These are phyloP conservation scores for Clarireedia paspali DNA, from an alignment of 2,329 filamentous ascomycete species.

Conservation along the genomic window DNA sequence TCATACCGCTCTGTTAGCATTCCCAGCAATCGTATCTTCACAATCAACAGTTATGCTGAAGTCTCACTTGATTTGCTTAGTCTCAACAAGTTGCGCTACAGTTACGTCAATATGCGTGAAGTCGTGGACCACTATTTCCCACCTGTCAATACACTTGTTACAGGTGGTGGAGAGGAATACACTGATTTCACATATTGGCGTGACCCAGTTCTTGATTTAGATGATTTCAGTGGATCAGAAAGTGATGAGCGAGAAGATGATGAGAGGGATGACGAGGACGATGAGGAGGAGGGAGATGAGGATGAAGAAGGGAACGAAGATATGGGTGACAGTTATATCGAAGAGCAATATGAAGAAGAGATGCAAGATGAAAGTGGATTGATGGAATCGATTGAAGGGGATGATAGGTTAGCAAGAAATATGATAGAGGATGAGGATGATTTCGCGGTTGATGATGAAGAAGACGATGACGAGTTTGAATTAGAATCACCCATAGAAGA, in stretches of 20 bases:
- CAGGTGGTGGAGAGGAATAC: slow-evolving; percentile 85
- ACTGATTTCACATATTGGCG: slow-evolving; percentile 98
- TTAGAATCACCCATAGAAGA: not conserved
- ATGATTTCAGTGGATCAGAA: slow-evolving; percentile 83
- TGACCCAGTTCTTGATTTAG: slow-evolving; percentile 72
- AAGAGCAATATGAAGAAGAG: slow-evolving; percentile 33
- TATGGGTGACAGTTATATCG: slow-evolving; percentile 48
- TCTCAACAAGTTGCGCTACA: slow-evolving; percentile 91
- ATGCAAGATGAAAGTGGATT: slow-evolving; percentile 22
- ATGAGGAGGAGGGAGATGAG: slow-evolving; percentile 41
- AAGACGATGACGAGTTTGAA: slow-evolving; percentile 12
- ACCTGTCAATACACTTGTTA: slow-evolving; percentile 77
- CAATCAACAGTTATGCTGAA: slow-evolving; percentile 96
- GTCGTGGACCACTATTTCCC: slow-evolving; percentile 98
- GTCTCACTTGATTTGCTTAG: slow-evolving; percentile 85
- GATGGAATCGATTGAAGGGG: slow-evolving; percentile 21
- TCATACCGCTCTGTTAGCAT: slow-evolving; percentile 96
- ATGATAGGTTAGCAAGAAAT: slow-evolving; percentile 20
- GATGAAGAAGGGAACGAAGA: slow-evolving; percentile 43
- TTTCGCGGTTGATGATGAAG: slow-evolving; percentile 6
- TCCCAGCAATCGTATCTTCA: slow-evolving; percentile 89
- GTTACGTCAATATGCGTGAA: slow-evolving; percentile 94
- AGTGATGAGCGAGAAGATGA: slow-evolving; percentile 48
- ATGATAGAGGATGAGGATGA: slow-evolving; percentile 24
- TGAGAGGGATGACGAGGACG: slow-evolving; percentile 44